Conservation (phyloP, 2,329 filamentous ascomycete species). For the Ilyonectria destructans region DNA sequence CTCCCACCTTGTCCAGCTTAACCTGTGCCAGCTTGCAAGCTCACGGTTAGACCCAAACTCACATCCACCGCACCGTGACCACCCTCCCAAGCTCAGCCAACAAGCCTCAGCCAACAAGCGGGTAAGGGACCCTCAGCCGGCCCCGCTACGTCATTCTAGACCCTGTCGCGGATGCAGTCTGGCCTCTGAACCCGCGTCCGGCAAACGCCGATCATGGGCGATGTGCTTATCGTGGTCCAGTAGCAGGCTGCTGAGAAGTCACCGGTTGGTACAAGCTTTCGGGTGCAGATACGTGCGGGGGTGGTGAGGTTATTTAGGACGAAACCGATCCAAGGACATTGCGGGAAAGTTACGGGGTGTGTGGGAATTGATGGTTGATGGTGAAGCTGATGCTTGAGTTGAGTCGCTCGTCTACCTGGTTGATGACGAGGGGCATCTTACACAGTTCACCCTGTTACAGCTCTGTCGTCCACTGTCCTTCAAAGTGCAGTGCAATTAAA, state of each 20-base stretch:
- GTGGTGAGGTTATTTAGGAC: slow-evolving; percentile 6
- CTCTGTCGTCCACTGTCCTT: background rate
- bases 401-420: background rate
- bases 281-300: slow-evolving; percentile 4
- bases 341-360: background rate
- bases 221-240: slow-evolving; percentile 26
- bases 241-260: slow-evolving; percentile 17
- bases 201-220: slow-evolving; percentile 10
- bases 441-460: background rate
- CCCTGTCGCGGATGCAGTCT: slow-evolving; percentile 30
- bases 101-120: background rate
- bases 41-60: slow-evolving; percentile 25
- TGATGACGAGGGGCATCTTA: background rate
- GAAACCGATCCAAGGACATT: background rate
- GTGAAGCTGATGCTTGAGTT: background rate
- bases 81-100: slow-evolving; percentile 8
- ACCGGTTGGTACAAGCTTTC: slow-evolving; percentile 25
- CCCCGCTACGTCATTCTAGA: slow-evolving; percentile 47
- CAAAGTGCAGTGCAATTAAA: too few species aligned
- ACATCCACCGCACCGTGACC: slow-evolving; percentile 18
- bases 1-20: slow-evolving; percentile 18
- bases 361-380: background rate
- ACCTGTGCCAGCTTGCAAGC: background rate
- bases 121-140: background rate
- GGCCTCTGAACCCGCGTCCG: slow-evolving; percentile 9